phyloP scores from a whole-genome alignment of 768 basidiomycete genomes.

The Lactarius deliciosus region DNA sequence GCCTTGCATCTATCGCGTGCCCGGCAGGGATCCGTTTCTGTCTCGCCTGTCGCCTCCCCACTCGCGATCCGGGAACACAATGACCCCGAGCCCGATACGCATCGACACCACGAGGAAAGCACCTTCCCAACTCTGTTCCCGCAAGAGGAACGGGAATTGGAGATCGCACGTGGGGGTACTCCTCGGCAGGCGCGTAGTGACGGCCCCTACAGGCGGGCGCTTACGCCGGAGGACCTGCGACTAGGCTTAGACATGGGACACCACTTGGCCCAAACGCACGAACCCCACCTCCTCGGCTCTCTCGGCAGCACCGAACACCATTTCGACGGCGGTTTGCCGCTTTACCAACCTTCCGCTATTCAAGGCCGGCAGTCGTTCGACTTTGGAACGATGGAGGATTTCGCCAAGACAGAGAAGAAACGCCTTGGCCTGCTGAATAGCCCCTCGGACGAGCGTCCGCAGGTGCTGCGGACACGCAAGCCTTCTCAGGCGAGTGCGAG shows the following conservation, averaged over 20 bases:
- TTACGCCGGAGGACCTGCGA: constrained; percentile 7
- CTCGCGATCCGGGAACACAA: constrained; percentile 39
- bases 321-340: constrained; percentile 53
- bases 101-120: constrained; percentile 32
- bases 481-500: constrained; percentile 22
- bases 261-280: constrained; percentile 38
- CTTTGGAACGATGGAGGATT: constrained; percentile 75
- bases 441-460: constrained; percentile 33
- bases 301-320: constrained; percentile 15
- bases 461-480: constrained; percentile 32
- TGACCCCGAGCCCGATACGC: constrained; percentile 35
- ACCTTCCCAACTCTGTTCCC: constrained; percentile 47
- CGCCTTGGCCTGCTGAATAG: constrained; percentile 54
- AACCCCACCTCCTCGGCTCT: constrained; percentile 48
- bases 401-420: constrained; percentile 66
- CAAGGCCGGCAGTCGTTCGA: constrained; percentile 58
- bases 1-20: constrained; percentile 76
- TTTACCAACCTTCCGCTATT: constrained; percentile 59
- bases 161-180: constrained; percentile 39
- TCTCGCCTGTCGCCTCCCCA: constrained; percentile 34
- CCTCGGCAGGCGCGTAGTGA: constrained; percentile 12
- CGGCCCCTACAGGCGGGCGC: neutral
- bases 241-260: constrained; percentile 15
- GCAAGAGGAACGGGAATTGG: constrained; percentile 50
- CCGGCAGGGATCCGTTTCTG: constrained; percentile 56